Evolutionary conservation across 2,329 filamentous ascomycete genomes (phyloP).

Genomic region (Pestalotiopsis sp.): DNA sequence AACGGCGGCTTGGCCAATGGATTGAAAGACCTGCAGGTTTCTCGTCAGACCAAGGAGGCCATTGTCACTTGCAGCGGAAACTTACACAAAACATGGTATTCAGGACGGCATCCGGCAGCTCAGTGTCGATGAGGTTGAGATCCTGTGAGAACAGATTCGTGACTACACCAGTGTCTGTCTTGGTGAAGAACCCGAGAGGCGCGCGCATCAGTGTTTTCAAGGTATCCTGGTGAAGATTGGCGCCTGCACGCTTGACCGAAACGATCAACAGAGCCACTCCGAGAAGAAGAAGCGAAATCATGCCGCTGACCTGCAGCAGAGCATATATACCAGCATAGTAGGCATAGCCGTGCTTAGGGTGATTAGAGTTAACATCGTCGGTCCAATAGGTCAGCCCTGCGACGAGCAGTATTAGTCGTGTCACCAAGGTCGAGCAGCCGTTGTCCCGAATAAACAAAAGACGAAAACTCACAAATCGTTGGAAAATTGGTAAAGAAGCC

Average conservation of each 20-base stretch:
- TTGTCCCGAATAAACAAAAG: too few relatives aligned
- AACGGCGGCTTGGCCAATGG: conserved; percentile 34
- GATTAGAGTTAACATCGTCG: conserved; percentile 16
- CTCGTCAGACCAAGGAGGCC: neutral
- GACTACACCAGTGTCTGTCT: conserved; percentile 36
- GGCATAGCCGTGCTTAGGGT: conserved; percentile 21
- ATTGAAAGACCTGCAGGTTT: neutral
- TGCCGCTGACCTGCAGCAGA: conserved; percentile 19
- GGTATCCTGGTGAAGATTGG: conserved; percentile 12
- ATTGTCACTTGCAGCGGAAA: conserved; percentile 28
- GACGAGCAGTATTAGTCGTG: neutral
- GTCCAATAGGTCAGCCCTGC: conserved; percentile 27
- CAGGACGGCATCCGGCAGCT: conserved; percentile 33
- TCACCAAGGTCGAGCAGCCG: neutral
- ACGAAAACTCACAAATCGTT: conserved; percentile 20
- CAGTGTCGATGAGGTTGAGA: conserved; percentile 39
- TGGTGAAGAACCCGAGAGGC: conserved; percentile 35
- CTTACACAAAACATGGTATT: conserved; percentile 21
- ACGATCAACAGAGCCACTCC: conserved; percentile 19
- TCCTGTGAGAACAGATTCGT: conserved; percentile 44
- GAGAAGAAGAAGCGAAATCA: conserved; percentile 22
- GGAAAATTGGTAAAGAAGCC: conserved; percentile 27
- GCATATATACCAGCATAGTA: conserved; percentile 30
- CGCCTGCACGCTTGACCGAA: conserved; percentile 19
- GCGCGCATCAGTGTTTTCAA: conserved; percentile 1